These are phyloP conservation scores for Coccomyxa subellipsoidea DNA, from an alignment of 163 green algal species.

Conservation along the genomic window DNA sequence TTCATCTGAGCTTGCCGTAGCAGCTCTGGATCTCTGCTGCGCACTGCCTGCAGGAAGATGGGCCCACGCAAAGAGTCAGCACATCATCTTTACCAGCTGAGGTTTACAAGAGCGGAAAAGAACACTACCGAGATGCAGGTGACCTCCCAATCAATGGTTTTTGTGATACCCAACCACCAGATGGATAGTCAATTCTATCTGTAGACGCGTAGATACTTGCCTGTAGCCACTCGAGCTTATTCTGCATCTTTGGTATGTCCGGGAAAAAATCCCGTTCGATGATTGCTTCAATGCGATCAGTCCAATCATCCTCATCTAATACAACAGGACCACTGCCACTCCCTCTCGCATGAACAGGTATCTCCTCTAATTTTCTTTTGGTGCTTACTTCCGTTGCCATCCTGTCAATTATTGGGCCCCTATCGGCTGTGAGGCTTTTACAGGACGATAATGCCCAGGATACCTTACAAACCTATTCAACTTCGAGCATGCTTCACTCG, in stretches of 20 bases:
- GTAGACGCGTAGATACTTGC: too few relatives aligned
- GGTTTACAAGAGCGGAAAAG: too few relatives aligned
- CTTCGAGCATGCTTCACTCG: too few relatives aligned
- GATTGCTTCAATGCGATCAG: slow-evolving; percentile 78
- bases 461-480: too few relatives aligned
- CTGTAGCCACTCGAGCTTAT: slow-evolving; percentile 83
- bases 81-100: too few relatives aligned
- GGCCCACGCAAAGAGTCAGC: too few relatives aligned
- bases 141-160: too few relatives aligned
- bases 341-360: neutral
- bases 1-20: slow-evolving; percentile 69
- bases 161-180: too few relatives aligned
- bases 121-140: too few relatives aligned
- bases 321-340: slow-evolving; percentile 40
- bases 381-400: neutral
- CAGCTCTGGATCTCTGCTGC: slow-evolving; percentile 45
- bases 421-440: neutral
- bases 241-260: slow-evolving; percentile 77
- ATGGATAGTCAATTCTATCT: too few relatives aligned
- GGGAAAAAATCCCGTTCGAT: slow-evolving; percentile 96
- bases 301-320: slow-evolving; percentile 83
- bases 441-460: too few relatives aligned
- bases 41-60: slow-evolving; percentile 48
- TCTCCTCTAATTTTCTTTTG: neutral
- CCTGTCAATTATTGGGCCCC: neutral